Evolutionary conservation across 345 rosid genomes (phyloP), one percentile per base, ranked within the genome.

Genomic region (Acer campestre): DNA sequence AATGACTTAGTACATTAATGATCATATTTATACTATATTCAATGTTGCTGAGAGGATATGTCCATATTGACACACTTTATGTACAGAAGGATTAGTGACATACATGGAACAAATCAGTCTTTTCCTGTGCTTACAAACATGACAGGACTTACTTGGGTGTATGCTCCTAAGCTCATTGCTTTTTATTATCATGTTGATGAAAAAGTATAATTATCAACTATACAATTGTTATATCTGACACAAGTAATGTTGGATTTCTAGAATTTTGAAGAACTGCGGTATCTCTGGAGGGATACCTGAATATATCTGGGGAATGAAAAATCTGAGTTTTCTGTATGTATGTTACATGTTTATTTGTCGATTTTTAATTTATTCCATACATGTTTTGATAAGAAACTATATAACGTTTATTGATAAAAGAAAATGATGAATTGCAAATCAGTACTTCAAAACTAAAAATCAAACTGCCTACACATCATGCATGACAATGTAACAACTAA

Each of bases 11-110:
- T 35, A 65, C 27, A 49, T 49, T 58, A 63, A 66, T 22, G 17
- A 73, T 61, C 10, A 16, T 2, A 23, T 73, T 59, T 73, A 22
- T 42, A 42, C 10, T 16, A 25, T 38, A 55, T 23, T 18, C 2
- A 61, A 29, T 75, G 2, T 49, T 49, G 20, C 17, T 46, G 59
- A 27, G 27, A 48, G 14, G 20, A 67, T 23, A 4, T 22, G 46
- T 17, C 71, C 8, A 51, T 7, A 29, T 48, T 74, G 48, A 25
- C 11, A 25, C 4, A 2, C 11, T 27, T 20, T 55, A 46, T 23
- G 13, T 78, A 67, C 82, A 84, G 86, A 76, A 84, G 74, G 73
- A 81, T 84, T 35, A 64, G 76, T 64, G 82, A 84, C 53, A 29
- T 84, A 64, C 62, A 12, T 55, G 82, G 75, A 48, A 68, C 80